Conservation (phyloP, 768 basidiomycete genomes). For the Mycena pura region DNA sequence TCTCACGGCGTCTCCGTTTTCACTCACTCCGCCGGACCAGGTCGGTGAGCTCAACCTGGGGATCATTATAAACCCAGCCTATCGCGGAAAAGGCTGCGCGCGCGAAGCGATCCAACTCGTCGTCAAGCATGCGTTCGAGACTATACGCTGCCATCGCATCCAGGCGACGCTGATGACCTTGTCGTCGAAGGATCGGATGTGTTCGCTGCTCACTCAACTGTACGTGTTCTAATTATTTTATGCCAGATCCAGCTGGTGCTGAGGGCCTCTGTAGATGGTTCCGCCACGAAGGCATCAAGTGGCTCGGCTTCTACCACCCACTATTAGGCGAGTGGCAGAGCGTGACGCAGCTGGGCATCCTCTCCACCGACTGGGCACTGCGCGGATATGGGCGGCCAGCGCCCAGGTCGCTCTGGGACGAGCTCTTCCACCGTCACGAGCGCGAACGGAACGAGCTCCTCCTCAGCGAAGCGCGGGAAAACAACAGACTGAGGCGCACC, state of each 20-base stretch:
- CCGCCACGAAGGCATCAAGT: conserved; percentile 66
- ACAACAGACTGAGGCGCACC: conserved; percentile 37
- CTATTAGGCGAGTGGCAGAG: conserved; percentile 60
- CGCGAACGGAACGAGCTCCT: conserved; percentile 63
- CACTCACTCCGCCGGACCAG: conserved; percentile 26
- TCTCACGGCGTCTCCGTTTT: conserved; percentile 42
- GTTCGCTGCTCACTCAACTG: conserved; percentile 57
- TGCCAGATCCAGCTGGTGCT: conserved; percentile 2
- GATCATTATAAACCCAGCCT: conserved; percentile 48
- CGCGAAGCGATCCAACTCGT: conserved; percentile 52
- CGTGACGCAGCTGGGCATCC: conserved; percentile 62
- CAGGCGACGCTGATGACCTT: conserved; percentile 58
- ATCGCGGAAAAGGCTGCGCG: conserved; percentile 52
- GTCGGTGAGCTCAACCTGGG: conserved; percentile 62
- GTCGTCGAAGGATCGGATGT: conserved; percentile 48
- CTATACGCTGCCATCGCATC: conserved; percentile 54
- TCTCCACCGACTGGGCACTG: conserved; percentile 67
- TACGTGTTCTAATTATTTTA: conserved; percentile 21
- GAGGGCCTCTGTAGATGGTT: conserved; percentile 52
- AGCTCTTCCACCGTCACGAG: conserved; percentile 62
- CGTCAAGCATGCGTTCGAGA: conserved; percentile 55
- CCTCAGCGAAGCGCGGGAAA: conserved; percentile 54
- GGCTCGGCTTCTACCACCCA: conserved; percentile 57
- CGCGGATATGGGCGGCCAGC: conserved; percentile 38
- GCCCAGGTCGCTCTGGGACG: conserved; percentile 63